Evolutionary conservation across 139 green algal species (phyloP), one percentile per base, ranked within the genome.

Genomic region (Closterium sp.): DNA sequence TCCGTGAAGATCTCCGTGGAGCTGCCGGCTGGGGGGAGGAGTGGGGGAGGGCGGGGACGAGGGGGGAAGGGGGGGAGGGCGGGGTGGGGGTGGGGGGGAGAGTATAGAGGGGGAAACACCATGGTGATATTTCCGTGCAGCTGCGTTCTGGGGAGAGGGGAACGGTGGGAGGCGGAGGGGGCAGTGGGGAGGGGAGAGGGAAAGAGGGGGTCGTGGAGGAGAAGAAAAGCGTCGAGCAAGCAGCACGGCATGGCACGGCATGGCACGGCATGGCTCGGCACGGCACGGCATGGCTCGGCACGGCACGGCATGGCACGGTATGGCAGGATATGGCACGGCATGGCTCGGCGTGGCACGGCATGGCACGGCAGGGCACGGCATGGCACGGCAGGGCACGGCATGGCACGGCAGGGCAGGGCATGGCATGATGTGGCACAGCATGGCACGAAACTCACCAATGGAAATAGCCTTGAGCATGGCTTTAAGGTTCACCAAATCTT

Each of bases 401-500:
- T 92, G 94, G n/a, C n/a, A n/a, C n/a, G n/a, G n/a, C n/a, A n/a
- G n/a, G n/a, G n/a, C n/a, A n/a, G n/a, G n/a, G n/a, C n/a, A n/a
- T n/a, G n/a, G n/a, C n/a, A n/a, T n/a, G n/a, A n/a, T n/a, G n/a
- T n/a, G n/a, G n/a, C n/a, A 99, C 97, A 3, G 98, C 99, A 98
- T 55, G 92, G 38, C 93, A 95, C 94, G 23, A 91, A 91, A 66
- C 88, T 97, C 91, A 93, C 90, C 90, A 84, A 95, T 93, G 25
- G 66, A 90, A 8, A 96, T 97, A 36, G 98, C 98, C 31, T 97
- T 95, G 66, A 99, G 95, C 97, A 99, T 99, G 69, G 97, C 95
- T 92, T 97, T 98, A 21, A 99, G 94, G 95, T 99, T 97, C 86
- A 89, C 92, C 16, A 99, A 96, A 91, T 99, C 98, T 7, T 97